Base-by-base conservation (phyloP, 495 filamentous ascomycete genomes). In the Neurospora sp. region DNA sequence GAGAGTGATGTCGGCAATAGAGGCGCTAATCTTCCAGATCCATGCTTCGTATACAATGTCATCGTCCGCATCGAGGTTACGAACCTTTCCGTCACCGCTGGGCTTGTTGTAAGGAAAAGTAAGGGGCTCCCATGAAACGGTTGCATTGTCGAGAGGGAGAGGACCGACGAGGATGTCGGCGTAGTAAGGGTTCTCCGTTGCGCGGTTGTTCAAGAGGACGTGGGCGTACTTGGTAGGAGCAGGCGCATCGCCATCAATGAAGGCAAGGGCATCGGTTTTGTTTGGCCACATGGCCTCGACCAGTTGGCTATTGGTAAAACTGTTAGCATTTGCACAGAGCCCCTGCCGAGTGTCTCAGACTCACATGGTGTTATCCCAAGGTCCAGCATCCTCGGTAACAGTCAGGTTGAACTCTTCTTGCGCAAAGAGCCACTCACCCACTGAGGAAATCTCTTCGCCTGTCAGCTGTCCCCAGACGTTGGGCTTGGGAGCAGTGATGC, bases 281-380 rank as follows among this genome's bases (percentile, higher is more conserved):
- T 88, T 88, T 16, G 87, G 86, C 70, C 78, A 76, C 72, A 88
- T 76, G 16, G 84, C 75, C 71, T 89, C 87, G 40, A 86, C 78
- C n/a, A 83, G 73, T 31, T 74, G 69, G 14, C 77, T 80, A 46
- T 40, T 37, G 22, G 20, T 8, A 27, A 7, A 35, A 7, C 35
- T 35, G 53, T 61, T 11, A 31, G 39, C 22, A 71, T 73, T 71
- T 72, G 40, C 48, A 35, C 14, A 35, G n/a, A 11, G 6, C 11
- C 6, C 39, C 68, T 69, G 48, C 71, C 39, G 53, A 31, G 20
- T 31, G 22, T 68, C 16, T 16, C 6, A 27, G 39, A 73, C 75
- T 75, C 20, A 78, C 76, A 78, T 76, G 3, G 74, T 74, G 76
- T 82, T 83, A 71, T 81, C 79, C 79, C 80, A 83, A 18, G 70